Conservation (phyloP, 2,329 filamentous ascomycete genomes). For the Plenodomus tracheiphilus region DNA sequence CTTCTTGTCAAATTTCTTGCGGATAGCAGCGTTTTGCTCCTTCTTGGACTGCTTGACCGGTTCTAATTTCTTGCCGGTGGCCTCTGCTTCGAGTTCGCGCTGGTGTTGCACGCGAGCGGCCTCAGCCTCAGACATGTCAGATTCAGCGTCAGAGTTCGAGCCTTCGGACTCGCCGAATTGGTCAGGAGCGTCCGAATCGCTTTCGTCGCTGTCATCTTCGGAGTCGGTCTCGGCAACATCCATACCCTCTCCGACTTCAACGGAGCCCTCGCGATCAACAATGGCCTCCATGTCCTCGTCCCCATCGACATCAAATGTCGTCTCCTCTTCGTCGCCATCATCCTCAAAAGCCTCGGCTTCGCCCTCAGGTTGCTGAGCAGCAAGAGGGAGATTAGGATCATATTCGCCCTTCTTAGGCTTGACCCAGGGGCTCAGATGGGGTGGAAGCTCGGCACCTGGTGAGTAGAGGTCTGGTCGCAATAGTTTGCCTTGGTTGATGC, state of each 20-base stretch:
- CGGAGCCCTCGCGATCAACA: conserved; percentile 45
- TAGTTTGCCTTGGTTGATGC: conserved; percentile 87
- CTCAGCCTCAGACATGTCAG: conserved; percentile 58
- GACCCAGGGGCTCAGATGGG: conserved; percentile 95
- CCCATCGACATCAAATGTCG: conserved; percentile 45
- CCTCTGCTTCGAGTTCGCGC: conserved; percentile 88
- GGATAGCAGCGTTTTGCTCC: conserved; percentile 67
- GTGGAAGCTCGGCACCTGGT: conserved; percentile 85
- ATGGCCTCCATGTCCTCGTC: conserved; percentile 36
- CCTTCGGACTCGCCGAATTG: conserved; percentile 48
- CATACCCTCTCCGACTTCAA: conserved; percentile 55
- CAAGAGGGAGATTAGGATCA: conserved; percentile 83
- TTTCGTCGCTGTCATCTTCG: conserved; percentile 50
- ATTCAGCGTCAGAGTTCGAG: conserved; percentile 55
- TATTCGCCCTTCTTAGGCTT: conserved; percentile 85
- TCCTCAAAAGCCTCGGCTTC: conserved; percentile 76
- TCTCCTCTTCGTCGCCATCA: conserved; percentile 47
- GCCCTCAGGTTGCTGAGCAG: conserved; percentile 83
- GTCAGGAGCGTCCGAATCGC: conserved; percentile 43
- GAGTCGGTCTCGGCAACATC: conserved; percentile 53
- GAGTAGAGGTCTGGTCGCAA: conserved; percentile 86
- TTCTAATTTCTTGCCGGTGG: conserved; percentile 65
- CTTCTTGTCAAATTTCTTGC: conserved; percentile 67
- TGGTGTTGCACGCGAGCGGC: conserved; percentile 73
- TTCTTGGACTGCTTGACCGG: conserved; percentile 47